Base-by-base conservation (phyloP, 1,139 yeast genomes). In the Pichia sp. region DNA sequence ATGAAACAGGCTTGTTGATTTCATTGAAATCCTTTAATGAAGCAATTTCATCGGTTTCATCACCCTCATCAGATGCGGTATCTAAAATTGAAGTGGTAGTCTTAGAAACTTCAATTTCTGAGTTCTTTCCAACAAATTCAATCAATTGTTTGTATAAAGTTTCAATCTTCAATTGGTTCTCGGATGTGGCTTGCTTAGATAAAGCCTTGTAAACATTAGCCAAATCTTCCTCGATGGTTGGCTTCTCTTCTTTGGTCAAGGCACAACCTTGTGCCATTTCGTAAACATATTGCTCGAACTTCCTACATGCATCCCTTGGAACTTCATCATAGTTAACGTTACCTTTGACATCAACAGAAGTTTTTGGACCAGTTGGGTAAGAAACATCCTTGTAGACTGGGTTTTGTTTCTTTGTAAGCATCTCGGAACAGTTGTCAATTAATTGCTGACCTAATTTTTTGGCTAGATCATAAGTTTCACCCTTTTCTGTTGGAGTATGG, bases 221-320 rank as follows among this genome's bases (percentile, higher is more conserved):
- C 70, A 90, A 80, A 72, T 90, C 97, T 69, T 90, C 93, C 64
- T 83, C 83, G 67, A 87, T 85, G 52, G 95, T 81, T 67, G 93
- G 90, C 69, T 84, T 84, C 40, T 73, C 68, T 57, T 74, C 76
- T 66, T 78, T 84, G 61, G 98, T 89, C 70, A 89, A 75, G 63
- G 83, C 83, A 65, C 96, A 93, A 74, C 99, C 99, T 68, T 83
- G 85, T 54, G 98, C 96, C 98, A 93, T 92, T 73, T 90, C 97
- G 69, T 84, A 82, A 62, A 93, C 98, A 69, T 93, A 93, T 71
- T 92, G 95, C 75, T 95, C 97, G 62, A 93, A 82, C 72, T 93
- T 93, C 75, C 98, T 85, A 61, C 92, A 95, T 57, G 93, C 81
- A 49, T 93, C 90, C 73, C 96, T 88, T 70, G 90, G 85, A 59